Conservation (phyloP, 2,329 filamentous ascomycete genomes). For the Colletotrichum limetticola region DNA sequence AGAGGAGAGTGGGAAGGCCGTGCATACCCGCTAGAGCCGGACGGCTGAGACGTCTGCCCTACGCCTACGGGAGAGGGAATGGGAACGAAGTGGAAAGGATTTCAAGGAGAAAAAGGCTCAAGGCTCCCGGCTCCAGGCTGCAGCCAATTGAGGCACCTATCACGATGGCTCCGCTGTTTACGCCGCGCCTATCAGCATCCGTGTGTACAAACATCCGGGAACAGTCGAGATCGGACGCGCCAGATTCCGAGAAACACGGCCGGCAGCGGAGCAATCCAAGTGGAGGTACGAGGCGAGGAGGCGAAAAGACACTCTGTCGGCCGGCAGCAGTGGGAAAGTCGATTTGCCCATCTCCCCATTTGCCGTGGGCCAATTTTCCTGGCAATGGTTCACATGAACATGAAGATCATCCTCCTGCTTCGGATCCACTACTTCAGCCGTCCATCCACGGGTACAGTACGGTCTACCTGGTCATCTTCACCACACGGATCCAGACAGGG, state of each 20-base stretch:
- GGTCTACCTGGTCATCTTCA: neutral
- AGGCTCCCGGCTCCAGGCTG: slow-evolving; percentile 10
- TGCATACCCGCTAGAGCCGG: slow-evolving; percentile 8
- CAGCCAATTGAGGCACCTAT: slow-evolving; percentile 14
- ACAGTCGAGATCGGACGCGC: slow-evolving; percentile 17
- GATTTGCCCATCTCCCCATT: slow-evolving; percentile 16
- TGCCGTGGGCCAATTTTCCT: slow-evolving; percentile 10
- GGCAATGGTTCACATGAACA: slow-evolving; percentile 10
- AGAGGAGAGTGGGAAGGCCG: neutral
- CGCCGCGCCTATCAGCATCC: slow-evolving; percentile 3
- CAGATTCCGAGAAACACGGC: slow-evolving; percentile 17
- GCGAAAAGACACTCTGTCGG: slow-evolving; percentile 1
- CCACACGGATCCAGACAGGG: slow-evolving; percentile 9
- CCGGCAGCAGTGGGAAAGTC: slow-evolving; percentile 22
- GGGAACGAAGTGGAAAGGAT: neutral
- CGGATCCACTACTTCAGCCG: slow-evolving; percentile 21
- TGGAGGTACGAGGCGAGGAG: slow-evolving; percentile 18
- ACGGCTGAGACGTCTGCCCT: neutral
- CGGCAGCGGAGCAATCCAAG: slow-evolving; percentile 24
- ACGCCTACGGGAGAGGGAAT: neutral
- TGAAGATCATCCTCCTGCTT: slow-evolving; percentile 22
- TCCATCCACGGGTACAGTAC: neutral
- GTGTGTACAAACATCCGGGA: neutral
- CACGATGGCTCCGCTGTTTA: slow-evolving; percentile 16
- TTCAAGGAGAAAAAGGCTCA: neutral